Conservation (phyloP, 305 asterid species). For the Ilex paraguariensis region DNA sequence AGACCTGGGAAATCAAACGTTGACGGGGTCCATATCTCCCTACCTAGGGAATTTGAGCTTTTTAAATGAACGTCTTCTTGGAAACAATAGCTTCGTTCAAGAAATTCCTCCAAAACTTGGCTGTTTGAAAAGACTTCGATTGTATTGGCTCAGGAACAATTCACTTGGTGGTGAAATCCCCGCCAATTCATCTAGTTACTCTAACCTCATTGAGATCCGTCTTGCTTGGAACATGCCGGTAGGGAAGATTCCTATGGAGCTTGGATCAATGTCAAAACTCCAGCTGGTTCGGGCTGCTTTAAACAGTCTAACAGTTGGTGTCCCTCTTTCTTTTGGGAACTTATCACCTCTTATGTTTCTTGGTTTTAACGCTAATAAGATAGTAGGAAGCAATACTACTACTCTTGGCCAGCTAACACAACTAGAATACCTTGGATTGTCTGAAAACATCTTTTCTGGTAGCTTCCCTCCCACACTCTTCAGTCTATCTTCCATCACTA, state of each 20-base stretch:
- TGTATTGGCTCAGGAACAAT: conserved; percentile 12
- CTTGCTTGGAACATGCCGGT: conserved; percentile 14
- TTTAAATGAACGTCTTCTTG: conserved; percentile 12
- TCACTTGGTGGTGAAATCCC: conserved; percentile 20
- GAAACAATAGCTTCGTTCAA: conserved; percentile 16
- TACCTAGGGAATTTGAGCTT: conserved; percentile 23
- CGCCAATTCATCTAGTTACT: conserved; percentile 14
- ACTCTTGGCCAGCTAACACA: conserved; percentile 17
- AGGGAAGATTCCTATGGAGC: conserved; percentile 14
- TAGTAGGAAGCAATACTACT: conserved; percentile 15
- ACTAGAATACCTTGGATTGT: conserved; percentile 8
- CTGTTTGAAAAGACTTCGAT: conserved; percentile 11
- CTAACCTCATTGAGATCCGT: conserved; percentile 11
- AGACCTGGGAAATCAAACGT: conserved; percentile 7
- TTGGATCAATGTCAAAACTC: conserved; percentile 17
- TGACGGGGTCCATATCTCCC: conserved; percentile 15
- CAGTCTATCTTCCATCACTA: conserved; percentile 16
- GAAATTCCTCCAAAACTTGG: conserved; percentile 19
- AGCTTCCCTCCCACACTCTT: conserved; percentile 17
- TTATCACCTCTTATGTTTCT: conserved; percentile 10
- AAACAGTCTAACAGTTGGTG: conserved; percentile 20
- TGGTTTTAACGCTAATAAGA: conserved; percentile 6
- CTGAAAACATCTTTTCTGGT: conserved; percentile 16
- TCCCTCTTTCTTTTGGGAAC: conserved; percentile 25
- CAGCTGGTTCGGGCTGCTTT: conserved; percentile 1